Evolutionary conservation across 2,329 filamentous ascomycete species (phyloP).

Genomic region (Sporothrix mexicana): DNA sequence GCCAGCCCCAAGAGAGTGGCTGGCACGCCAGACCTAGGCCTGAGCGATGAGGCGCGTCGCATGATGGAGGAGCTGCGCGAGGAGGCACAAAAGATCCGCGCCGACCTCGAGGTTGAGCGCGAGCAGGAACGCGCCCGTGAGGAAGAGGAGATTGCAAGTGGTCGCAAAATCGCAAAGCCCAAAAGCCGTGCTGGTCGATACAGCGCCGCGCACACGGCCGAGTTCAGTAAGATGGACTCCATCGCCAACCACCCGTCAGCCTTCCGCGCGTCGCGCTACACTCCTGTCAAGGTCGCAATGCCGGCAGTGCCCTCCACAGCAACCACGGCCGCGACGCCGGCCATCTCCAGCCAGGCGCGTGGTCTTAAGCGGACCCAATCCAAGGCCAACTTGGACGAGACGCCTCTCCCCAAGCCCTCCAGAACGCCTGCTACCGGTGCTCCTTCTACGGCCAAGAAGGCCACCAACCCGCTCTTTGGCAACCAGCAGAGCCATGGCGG

Average conservation of each 20-base stretch:
- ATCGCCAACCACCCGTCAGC: constrained; percentile 85
- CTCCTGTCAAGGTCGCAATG: constrained; percentile 50
- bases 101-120: constrained; percentile 66
- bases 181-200: constrained; percentile 80
- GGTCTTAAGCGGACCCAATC: constrained; percentile 60
- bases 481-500: constrained; percentile 40
- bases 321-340: constrained; percentile 18
- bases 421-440: constrained; percentile 16
- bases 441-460: constrained; percentile 41
- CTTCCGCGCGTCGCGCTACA: constrained; percentile 66
- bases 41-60: constrained; percentile 66
- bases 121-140: constrained; percentile 58
- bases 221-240: constrained; percentile 98
- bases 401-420: constrained; percentile 49
- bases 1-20: background rate
- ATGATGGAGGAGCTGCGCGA: constrained; percentile 73
- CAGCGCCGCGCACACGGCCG: constrained; percentile 82
- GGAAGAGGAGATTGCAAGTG: constrained; percentile 48
- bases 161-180: constrained; percentile 77
- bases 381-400: constrained; percentile 67
- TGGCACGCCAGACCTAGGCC: constrained; percentile 47
- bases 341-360: constrained; percentile 32
- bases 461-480: constrained; percentile 40
- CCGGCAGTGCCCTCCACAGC: background rate
- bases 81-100: constrained; percentile 73